Percentiles rank a stretch among this genome's conserved stretches.
Conservation (phyloP, 2,329 filamentous ascomycete species). For the Bipolaris cookei region DNA sequence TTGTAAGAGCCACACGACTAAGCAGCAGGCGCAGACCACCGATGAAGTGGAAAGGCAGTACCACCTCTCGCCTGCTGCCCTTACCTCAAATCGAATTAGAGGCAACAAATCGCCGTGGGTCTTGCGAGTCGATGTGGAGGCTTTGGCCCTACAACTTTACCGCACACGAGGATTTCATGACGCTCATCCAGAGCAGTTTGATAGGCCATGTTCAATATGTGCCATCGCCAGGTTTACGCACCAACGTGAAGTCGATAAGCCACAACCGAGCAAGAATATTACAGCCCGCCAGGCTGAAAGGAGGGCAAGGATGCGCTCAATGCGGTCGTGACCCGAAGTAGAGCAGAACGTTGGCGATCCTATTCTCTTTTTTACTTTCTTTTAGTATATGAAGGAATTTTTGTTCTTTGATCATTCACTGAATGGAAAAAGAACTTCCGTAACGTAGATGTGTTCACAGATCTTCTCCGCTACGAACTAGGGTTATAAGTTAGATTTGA, state of each 20-base stretch:
- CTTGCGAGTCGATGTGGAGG: slow-evolving; percentile 41
- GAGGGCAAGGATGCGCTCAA: slow-evolving; percentile 1
- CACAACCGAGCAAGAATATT: background rate
- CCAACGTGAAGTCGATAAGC: background rate
- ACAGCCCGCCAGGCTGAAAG: slow-evolving; percentile 3
- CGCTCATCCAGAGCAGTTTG: slow-evolving; percentile 28
- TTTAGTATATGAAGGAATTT: background rate
- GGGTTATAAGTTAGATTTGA: no score
- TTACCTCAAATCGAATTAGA: slow-evolving; percentile 25
- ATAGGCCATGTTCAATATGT: slow-evolving; percentile 34
- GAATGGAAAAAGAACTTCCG: no score
- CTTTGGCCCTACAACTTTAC: slow-evolving; percentile 38
- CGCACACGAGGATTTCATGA: slow-evolving; percentile 39
- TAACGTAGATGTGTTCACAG: no score
- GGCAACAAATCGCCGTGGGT: slow-evolving; percentile 30
- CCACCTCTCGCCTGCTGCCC: slow-evolving; percentile 30
- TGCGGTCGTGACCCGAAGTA: background rate
- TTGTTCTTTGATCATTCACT: background rate
- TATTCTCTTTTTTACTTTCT: background rate
- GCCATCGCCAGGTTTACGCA: slow-evolving; percentile 24
- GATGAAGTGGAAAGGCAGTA: slow-evolving; percentile 40
- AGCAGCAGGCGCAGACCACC: slow-evolving; percentile 22
- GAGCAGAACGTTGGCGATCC: no score
- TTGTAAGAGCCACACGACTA: background rate
- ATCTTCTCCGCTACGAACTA: no score